Percentiles rank a stretch among this genome's conserved stretches.
These are phyloP conservation scores for Tetratostichococcus sp. DNA, from an alignment of 139 green algal species.

Conservation along the genomic window DNA sequence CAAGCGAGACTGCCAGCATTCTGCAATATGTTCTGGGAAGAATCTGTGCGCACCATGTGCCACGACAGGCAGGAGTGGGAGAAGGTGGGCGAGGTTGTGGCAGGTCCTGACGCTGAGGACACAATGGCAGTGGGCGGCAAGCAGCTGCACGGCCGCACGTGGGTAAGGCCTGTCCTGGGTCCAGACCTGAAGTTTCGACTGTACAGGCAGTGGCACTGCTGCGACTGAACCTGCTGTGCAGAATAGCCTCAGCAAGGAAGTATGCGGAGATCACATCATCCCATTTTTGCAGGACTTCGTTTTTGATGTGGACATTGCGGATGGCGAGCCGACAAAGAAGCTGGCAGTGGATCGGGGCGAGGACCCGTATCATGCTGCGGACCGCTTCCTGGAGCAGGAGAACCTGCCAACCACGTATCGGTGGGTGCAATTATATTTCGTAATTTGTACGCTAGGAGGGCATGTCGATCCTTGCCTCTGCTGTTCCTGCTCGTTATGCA, in stretches of 20 bases:
- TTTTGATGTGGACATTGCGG: slow-evolving; percentile 92
- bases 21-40: no score
- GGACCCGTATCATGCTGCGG: slow-evolving; percentile 89
- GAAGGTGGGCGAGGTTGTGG: slow-evolving; percentile 83
- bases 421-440: background rate
- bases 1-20: no score
- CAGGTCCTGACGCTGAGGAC: slow-evolving; percentile 23
- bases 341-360: slow-evolving; percentile 69
- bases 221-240: no score
- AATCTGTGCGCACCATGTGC: no score
- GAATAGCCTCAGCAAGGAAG: no score
- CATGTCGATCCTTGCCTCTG: no score
- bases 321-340: slow-evolving; percentile 64
- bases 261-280: no score
- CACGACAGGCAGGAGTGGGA: slow-evolving; percentile 68
- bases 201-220: no score
- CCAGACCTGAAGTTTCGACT: no score
- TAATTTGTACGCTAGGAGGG: no score
- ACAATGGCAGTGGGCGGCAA: slow-evolving; percentile 31
- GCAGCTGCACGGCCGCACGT: slow-evolving; percentile 41
- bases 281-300: slow-evolving; percentile 77
- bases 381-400: slow-evolving; percentile 77
- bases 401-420: slow-evolving; percentile 71
- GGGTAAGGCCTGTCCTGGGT: slow-evolving; percentile 2
- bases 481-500: background rate